Conservation (phyloP, 805 yeast genomes). For the Kluyveromyces nonfermentans region DNA sequence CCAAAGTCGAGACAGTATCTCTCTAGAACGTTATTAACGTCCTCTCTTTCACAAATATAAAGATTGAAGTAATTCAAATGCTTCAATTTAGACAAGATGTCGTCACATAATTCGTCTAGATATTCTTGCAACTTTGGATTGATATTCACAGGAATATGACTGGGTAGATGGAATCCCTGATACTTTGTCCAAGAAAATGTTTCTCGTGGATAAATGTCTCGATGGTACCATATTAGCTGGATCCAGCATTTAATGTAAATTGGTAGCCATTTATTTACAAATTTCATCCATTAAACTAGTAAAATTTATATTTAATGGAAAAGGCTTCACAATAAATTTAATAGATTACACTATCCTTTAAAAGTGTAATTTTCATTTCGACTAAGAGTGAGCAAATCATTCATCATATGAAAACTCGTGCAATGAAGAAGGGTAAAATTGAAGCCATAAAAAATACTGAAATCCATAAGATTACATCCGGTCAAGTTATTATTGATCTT, state of each 20-base stretch:
- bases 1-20: slow-evolving; percentile 24
- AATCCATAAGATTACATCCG: slow-evolving; percentile 74
- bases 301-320: too few relatives aligned
- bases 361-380: not conserved
- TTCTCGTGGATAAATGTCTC: slow-evolving; percentile 30
- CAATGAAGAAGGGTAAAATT: slow-evolving; percentile 13
- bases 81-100: slow-evolving; percentile 17
- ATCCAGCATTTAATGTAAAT: slow-evolving; percentile 31
- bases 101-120: slow-evolving; percentile 27
- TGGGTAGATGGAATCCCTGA: slow-evolving; percentile 35
- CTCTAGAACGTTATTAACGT: slow-evolving; percentile 19
- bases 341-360: not conserved
- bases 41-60: slow-evolving; percentile 16
- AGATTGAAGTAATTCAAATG: slow-evolving; percentile 18
- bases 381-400: not conserved
- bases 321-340: not conserved
- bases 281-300: slow-evolving; percentile 12
- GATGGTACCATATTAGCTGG: slow-evolving; percentile 29
- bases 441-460: slow-evolving; percentile 40
- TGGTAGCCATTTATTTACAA: slow-evolving; percentile 21
- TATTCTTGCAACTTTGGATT: slow-evolving; percentile 38
- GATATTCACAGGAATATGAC: slow-evolving; percentile 34
- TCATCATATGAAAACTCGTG: not conserved
- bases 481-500: slow-evolving; percentile 82
- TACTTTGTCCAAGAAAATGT: slow-evolving; percentile 30